These are phyloP conservation scores for Coemansia sp. DNA, from an alignment of 192 early-diverging fungal genomes.

Conservation along the genomic window DNA sequence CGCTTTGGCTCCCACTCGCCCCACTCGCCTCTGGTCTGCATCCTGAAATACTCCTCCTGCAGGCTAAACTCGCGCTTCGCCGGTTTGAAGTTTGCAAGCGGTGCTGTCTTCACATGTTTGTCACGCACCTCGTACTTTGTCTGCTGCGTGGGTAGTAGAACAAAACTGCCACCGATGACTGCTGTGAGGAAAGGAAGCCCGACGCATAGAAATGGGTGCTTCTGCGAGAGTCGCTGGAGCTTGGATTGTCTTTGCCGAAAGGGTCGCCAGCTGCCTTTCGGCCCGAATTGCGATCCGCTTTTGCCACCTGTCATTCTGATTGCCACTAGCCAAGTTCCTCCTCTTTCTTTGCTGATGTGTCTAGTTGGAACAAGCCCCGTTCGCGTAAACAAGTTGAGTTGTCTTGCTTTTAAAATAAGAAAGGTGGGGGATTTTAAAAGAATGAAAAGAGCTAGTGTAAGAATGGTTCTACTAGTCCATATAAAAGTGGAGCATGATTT, in stretches of 20 bases:
- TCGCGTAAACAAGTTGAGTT: neutral
- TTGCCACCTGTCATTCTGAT: neutral
- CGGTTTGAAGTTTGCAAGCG: slow-evolving; percentile 60
- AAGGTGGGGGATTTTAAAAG: neutral
- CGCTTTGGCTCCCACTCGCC: slow-evolving; percentile 55
- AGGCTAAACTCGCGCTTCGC: slow-evolving; percentile 62
- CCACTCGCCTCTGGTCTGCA: slow-evolving; percentile 42
- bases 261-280: slow-evolving; percentile 6
- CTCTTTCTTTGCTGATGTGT: neutral
- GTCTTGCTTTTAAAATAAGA: neutral
- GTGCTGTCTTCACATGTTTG: slow-evolving; percentile 52
- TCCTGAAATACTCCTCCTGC: slow-evolving; percentile 71
- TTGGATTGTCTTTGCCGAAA: slow-evolving; percentile 4
- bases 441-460: no score
- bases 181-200: slow-evolving; percentile 71
- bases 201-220: slow-evolving; percentile 66
- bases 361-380: neutral
- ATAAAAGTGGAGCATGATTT: no score
- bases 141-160: slow-evolving; percentile 68
- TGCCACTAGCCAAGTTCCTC: neutral
- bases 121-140: slow-evolving; percentile 79
- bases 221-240: slow-evolving; percentile 35
- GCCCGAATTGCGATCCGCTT: slow-evolving; percentile 9
- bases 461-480: no score
- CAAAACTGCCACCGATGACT: slow-evolving; percentile 70